A percentile compares a stretch with the other conserved stretches of the same genome.
phyloP scores from a whole-genome alignment of 352 stramenopile species.

The Pythium coloratum region DNA sequence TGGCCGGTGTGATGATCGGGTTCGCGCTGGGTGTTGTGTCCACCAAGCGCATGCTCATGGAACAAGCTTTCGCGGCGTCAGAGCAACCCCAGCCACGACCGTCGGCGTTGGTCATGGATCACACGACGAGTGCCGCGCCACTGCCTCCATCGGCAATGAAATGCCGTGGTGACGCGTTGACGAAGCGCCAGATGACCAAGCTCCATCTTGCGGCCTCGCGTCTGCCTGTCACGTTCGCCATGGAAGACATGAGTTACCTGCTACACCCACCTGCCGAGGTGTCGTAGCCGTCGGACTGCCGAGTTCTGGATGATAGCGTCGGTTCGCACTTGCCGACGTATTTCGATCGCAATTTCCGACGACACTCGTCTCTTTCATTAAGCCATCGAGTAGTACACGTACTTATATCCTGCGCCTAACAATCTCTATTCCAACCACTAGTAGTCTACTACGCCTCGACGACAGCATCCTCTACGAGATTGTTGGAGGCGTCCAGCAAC shows the following conservation, averaged over 20 bases:
- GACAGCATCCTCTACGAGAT: not conserved
- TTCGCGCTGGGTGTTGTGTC: slow-evolving; percentile 16
- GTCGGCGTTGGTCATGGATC: slow-evolving; percentile 18
- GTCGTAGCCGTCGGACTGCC: not conserved
- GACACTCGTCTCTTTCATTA: not conserved
- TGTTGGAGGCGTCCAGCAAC: slow-evolving; percentile 24
- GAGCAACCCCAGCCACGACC: slow-evolving; percentile 6
- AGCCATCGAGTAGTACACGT: not conserved
- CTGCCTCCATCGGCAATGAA: slow-evolving; percentile 6
- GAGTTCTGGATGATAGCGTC: not conserved
- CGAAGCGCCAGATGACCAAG: slow-evolving; percentile 20
- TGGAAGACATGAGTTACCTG: slow-evolving; percentile 28
- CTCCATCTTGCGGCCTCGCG: slow-evolving; percentile 21
- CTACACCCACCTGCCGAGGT: slow-evolving; percentile 21
- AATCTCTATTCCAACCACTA: not conserved
- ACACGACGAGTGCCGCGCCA: not conserved
- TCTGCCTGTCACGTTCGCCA: slow-evolving; percentile 20
- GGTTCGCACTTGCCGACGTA: not conserved
- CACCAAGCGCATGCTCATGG: slow-evolving; percentile 4
- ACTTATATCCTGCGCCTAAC: not conserved
- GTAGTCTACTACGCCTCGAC: slow-evolving; percentile 1
- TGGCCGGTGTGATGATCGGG: slow-evolving; percentile 20
- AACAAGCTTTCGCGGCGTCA: not conserved
- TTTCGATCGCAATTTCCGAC: not conserved
- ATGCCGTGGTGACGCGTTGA: slow-evolving; percentile 15